Evolutionary conservation across 768 basidiomycete genomes (phyloP).

Genomic region (Ephemerocybe angulata): DNA sequence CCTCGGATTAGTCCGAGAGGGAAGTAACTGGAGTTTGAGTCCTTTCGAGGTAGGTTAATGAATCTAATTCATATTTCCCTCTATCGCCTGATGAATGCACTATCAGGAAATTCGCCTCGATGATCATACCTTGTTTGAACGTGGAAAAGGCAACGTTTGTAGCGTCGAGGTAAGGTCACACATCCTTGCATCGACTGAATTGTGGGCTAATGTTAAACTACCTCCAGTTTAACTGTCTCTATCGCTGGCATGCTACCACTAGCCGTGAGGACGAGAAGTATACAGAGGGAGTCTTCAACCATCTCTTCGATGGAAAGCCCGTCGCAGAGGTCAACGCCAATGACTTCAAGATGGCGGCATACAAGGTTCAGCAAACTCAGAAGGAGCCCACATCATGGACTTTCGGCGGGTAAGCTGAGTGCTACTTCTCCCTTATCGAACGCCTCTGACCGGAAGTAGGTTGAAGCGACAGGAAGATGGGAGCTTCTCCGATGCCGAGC

Average conservation of each 20-base stretch:
- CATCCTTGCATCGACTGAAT: background rate
- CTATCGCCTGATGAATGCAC: background rate
- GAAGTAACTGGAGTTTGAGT: slow-evolving; percentile 72
- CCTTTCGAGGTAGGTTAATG: slow-evolving; percentile 57
- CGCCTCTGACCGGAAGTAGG: slow-evolving; percentile 29
- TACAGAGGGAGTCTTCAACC: slow-evolving; percentile 46
- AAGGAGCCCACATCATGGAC: slow-evolving; percentile 61
- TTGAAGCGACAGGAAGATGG: slow-evolving; percentile 58
- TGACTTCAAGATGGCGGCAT: slow-evolving; percentile 51
- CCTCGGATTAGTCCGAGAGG: slow-evolving; percentile 71
- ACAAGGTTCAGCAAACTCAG: slow-evolving; percentile 35
- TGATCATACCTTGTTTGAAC: slow-evolving; percentile 67
- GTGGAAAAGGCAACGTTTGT: slow-evolving; percentile 77
- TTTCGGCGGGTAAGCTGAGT: slow-evolving; percentile 51
- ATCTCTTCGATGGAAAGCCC: slow-evolving; percentile 52
- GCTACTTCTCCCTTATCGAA: background rate
- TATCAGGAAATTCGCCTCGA: slow-evolving; percentile 59
- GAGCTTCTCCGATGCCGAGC: slow-evolving; percentile 63
- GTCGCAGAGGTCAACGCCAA: slow-evolving; percentile 40
- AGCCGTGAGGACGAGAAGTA: slow-evolving; percentile 69
- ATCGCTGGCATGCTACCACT: slow-evolving; percentile 82
- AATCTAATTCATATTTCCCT: background rate
- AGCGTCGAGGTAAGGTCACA: slow-evolving; percentile 63
- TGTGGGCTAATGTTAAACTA: background rate
- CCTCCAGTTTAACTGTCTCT: slow-evolving; percentile 75